Base-by-base conservation (phyloP, 73 alveolate species). In the Paramecium pentaurelia region DNA sequence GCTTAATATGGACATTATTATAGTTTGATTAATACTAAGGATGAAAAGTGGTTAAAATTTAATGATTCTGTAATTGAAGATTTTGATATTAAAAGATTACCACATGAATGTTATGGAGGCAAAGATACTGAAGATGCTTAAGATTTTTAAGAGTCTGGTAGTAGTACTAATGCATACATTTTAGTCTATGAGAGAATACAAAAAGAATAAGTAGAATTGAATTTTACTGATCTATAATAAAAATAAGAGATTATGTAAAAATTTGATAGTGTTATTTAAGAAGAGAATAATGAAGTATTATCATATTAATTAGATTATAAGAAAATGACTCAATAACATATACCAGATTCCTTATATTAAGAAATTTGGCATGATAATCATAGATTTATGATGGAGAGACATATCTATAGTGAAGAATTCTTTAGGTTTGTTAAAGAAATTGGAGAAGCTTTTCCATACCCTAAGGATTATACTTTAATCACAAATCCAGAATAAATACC, bases 1-100 rank as follows among this genome's bases (percentile, higher is more conserved):
- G 99, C 99, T 10, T 97, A 97, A 87, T 96, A 95, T 60, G 99
- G 99, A 1, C 99, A 98, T 92, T 98, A 98, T 92, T 97, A 83
- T 83, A 45, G 93, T 54, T 80, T 71, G 28, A 77, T 92, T 10
- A 86, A 77, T 59, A 34, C 34, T 10, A 86, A 93, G 88, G 92
- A 93, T 22, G 97, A 96, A 10, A 60, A 90, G 34, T 98, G 99
- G 99, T 60, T 93, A 38, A 97, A 95, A 77, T 98, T 97, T 73
- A 96, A 98, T 92, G 99, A 98, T 84, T 93, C 96, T 2, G 86
- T 71, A 0, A 97, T 96, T 60, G 95, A 93, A 25, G 91, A 54
- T 88, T 93, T 94, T 25, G 92, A 90, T 92, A 34, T 88, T 28
- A 73, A 88, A 44, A 95, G 94, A 60, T 80, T 96, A 71, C 96